Evolutionary conservation across 2,329 filamentous ascomycete genomes (phyloP), one percentile per base, ranked within the genome.

Genomic region (Bipolaris cookei): DNA sequence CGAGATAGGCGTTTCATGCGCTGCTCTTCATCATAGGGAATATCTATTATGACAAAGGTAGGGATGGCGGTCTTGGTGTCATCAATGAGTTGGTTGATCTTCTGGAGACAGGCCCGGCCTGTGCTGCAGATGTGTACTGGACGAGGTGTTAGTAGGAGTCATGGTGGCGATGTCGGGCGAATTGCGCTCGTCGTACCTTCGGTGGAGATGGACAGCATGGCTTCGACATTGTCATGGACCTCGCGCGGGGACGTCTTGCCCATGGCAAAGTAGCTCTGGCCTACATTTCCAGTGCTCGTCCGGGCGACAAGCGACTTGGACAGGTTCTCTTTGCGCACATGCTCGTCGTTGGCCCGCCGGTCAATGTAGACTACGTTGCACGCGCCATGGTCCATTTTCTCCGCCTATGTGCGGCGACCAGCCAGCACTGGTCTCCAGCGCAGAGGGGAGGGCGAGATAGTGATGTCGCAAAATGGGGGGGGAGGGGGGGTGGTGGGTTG

Each of bases 341-440:
- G 68, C 61, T 77, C 76, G 57, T 77, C 75, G 61, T 76, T 72
- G 57, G 76, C 76, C 51, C 77, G 74, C 47, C 77, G 73, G 66
- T 79, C 76, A 60, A 79, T 69, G 70, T 79, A 79, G 58, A 79
- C 76, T 49, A 79, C 72, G 67, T 78, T 78, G 70, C 77, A 79
- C 56, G 75, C 72, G 66, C 76, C 77, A 76, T 78, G 76, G 56
- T 78, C 76, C 77, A 79, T 79, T 50, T 63, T 75, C 67, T 70
- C 69, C 69, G 64, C 66, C 59, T 59, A 48, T 61, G 58, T 63
- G 61, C 67, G 67, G 70, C 65, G 70, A 72, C 68, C 70, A 71
- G 72, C 61, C 53, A 42, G 49, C 45, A 59, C 66, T 70, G 71
- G 67, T 69, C 70, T 73, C 67, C 66, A 67, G 68, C 67, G 56